Conservation (phyloP, 495 filamentous ascomycete species). For the Barbatosphaeria neglecta region DNA sequence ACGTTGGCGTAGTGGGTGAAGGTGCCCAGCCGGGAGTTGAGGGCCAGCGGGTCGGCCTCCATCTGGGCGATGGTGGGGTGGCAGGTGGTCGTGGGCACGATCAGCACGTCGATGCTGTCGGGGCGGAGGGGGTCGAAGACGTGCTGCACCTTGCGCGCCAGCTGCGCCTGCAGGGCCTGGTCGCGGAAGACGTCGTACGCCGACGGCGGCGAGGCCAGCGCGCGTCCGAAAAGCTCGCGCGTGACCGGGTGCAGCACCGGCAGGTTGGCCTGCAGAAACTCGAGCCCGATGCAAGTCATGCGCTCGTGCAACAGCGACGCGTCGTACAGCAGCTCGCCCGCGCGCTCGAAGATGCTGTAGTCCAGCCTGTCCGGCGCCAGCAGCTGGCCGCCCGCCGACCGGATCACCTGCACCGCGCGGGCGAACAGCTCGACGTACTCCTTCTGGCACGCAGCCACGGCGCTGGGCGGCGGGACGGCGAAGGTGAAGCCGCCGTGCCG, state of each 20-base stretch:
- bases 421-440: conserved; percentile 33
- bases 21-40: conserved; percentile 45
- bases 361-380: conserved; percentile 22
- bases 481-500: conserved; percentile 38
- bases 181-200: conserved; percentile 46
- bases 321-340: conserved; percentile 46
- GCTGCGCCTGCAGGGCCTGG: conserved; percentile 34
- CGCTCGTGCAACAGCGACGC: conserved; percentile 45
- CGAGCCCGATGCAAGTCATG: conserved; percentile 26
- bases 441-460: conserved; percentile 34
- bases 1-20: conserved; percentile 58
- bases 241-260: conserved; percentile 46
- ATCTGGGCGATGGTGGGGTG: conserved; percentile 50
- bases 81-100: conserved; percentile 50
- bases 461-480: conserved; percentile 35
- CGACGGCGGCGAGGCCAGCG: conserved; percentile 30
- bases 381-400: conserved; percentile 35
- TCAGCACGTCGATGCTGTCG: conserved; percentile 40
- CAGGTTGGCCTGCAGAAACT: conserved; percentile 16
- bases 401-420: conserved; percentile 27
- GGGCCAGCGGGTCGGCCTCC: conserved; percentile 38
- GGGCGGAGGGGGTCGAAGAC: conserved; percentile 27
- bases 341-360: conserved; percentile 43
- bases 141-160: conserved; percentile 34
- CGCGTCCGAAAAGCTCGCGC: conserved; percentile 35